Conservation (phyloP, 2,329 filamentous ascomycete genomes). For the Niveomyces coronatus region DNA sequence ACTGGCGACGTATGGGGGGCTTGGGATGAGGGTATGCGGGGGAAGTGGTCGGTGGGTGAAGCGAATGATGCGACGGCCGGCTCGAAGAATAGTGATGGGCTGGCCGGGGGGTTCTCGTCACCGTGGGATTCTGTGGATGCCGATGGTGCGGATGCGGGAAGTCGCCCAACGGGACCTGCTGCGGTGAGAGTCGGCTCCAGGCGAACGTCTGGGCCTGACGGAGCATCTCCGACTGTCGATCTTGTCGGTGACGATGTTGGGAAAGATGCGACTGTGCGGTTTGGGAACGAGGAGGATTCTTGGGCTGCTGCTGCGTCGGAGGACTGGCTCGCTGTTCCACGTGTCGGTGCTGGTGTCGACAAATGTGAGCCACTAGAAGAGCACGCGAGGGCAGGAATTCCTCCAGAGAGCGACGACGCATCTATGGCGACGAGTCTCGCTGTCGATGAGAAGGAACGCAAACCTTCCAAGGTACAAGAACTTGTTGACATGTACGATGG, state of each 20-base stretch:
- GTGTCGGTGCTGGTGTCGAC: too few relatives aligned
- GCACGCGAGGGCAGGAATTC: not conserved
- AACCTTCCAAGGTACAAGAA: slow-evolving; percentile 37
- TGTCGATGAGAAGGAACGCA: slow-evolving; percentile 9
- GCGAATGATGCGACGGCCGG: not conserved
- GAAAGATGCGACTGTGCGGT: not conserved
- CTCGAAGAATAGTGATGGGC: not conserved
- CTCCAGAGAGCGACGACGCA: not conserved
- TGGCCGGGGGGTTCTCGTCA: not conserved
- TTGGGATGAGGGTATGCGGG: slow-evolving; percentile 20
- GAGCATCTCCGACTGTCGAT: not conserved
- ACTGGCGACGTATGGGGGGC: slow-evolving; percentile 27
- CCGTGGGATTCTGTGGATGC: not conserved
- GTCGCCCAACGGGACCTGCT: too few relatives aligned
- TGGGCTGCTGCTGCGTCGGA: slow-evolving; percentile 2
- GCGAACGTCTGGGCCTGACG: not conserved
- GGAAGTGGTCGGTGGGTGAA: not conserved
- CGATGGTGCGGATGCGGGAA: too few relatives aligned
- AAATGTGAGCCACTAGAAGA: not conserved
- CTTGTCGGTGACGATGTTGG: not conserved
- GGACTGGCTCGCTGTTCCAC: too few relatives aligned
- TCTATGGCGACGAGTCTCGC: not conserved
- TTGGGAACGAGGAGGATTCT: not conserved
- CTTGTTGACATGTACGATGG: slow-evolving; percentile 42
- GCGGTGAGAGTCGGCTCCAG: slow-evolving; percentile 17